These are phyloP conservation scores for Diddensiella caesifluorescens DNA, from an alignment of 805 yeast species.

Conservation along the genomic window DNA sequence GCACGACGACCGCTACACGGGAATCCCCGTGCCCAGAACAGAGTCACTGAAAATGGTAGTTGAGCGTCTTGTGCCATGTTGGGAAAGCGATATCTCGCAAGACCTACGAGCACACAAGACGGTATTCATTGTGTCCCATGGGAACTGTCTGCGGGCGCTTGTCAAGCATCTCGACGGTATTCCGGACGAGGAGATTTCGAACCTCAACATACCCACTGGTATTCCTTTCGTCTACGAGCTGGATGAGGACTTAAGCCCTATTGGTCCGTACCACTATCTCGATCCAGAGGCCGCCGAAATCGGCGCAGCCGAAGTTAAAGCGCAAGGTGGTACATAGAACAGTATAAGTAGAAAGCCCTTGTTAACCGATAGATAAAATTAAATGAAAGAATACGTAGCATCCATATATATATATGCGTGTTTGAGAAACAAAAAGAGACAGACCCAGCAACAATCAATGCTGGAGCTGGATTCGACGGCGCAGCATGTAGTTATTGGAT, in stretches of 20 bases:
- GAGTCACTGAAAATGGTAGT: conserved; percentile 83
- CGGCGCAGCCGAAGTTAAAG: conserved; percentile 94
- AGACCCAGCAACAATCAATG: too few relatives aligned
- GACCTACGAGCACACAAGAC: conserved; percentile 78
- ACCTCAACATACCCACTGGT: conserved; percentile 89
- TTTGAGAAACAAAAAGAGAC: too few relatives aligned
- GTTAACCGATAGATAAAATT: too few relatives aligned
- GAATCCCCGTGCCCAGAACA: conserved; percentile 75
- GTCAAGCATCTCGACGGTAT: conserved; percentile 85
- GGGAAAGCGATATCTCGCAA: conserved; percentile 79
- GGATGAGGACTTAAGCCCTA: conserved; percentile 67
- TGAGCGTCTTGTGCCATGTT: conserved; percentile 87
- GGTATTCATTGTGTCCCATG: conserved; percentile 85
- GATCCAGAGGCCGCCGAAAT: conserved; percentile 97
- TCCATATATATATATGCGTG: too few relatives aligned
- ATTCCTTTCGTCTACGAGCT: conserved; percentile 89
- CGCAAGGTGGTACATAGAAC: too few relatives aligned
- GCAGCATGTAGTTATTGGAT: conserved; percentile 5
- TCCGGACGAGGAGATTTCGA: conserved; percentile 78
- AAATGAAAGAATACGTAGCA: too few relatives aligned
- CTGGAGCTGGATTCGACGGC: too few relatives aligned
- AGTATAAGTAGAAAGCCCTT: too few relatives aligned
- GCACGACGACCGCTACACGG: conserved; percentile 70
- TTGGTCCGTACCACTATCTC: conserved; percentile 82
- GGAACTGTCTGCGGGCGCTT: conserved; percentile 86